These are phyloP conservation scores for Dentipellis fragilis DNA, from an alignment of 768 basidiomycete genomes.

Conservation along the genomic window DNA sequence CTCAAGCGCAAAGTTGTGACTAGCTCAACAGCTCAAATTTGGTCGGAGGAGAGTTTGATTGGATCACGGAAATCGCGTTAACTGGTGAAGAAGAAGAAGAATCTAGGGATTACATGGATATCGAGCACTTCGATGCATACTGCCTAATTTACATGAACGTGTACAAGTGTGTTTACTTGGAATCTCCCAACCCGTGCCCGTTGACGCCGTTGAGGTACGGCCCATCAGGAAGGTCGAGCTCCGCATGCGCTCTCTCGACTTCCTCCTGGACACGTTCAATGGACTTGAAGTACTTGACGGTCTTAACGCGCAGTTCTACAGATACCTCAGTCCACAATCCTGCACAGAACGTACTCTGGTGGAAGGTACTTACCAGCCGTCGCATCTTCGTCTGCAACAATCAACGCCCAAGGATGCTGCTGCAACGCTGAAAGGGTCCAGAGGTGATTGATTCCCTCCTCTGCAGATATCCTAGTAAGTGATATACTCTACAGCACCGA, in stretches of 20 bases:
- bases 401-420: conserved; percentile 79
- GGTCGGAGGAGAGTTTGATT: too few species aligned
- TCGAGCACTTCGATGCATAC: too few species aligned
- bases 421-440: conserved; percentile 88
- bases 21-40: too few species aligned
- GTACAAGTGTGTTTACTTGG: too few species aligned
- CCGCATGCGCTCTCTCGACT: conserved; percentile 54
- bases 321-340: not conserved
- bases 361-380: conserved; percentile 28
- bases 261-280: conserved; percentile 86
- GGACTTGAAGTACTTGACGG: conserved; percentile 86
- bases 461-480: conserved; percentile 14
- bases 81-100: too few species aligned
- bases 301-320: conserved; percentile 77
- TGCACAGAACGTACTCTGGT: not conserved
- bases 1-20: too few species aligned
- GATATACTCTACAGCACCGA: too few species aligned
- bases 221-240: conserved; percentile 26
- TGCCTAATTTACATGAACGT: too few species aligned
- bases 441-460: conserved; percentile 88
- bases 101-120: too few species aligned
- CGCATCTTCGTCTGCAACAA: conserved; percentile 85
- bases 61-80: too few species aligned
- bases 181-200: too few species aligned
- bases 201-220: too few species aligned